Evolutionary conservation across 371 early-diverging fungal species (phyloP), one percentile per base, ranked within the genome.

Genomic region (Chytridiales sp.): DNA sequence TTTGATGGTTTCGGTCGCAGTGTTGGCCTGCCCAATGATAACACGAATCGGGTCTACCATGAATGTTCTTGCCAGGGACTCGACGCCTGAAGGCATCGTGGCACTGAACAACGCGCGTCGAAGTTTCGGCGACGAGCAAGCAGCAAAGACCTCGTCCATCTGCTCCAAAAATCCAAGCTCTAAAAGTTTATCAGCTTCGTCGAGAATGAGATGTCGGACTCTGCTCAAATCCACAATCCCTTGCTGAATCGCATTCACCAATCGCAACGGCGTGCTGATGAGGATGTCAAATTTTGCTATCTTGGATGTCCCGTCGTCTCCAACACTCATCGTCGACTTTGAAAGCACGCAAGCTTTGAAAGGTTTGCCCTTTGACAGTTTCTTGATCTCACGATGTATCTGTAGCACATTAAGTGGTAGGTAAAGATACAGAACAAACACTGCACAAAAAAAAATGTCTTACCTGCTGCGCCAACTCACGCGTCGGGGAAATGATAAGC

Each of bases 391-490:
- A 31, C 87, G 84, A 56, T 89, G 82, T 42, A 92, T 94, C 87
- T 88, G 62, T 40, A 22, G 3, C 0, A 17, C 1, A 50, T 26
- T 34, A 43, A 29, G 41, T 32, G 40, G 48, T 15, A 41, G 29
- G 19, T 40, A n/a, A 15, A 3, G 36, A 42, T 15, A 42, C 21
- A 24, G 22, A 3, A 27, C 41, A 56, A 22, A 30, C 4, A 19
- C 4, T 17, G 39, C 46, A 31, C 54, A 13, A 31, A 66, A 62
- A 2, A 47, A 27, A 3, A 13, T 36, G 40, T 44, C 54, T 29
- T 65, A 88, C 88, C 83, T 99, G 99, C 42, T 87, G 80, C 9
- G 95, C 93, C 66, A 99, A 79, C 77, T 99, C 99, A 54, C 99
- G 79, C 0, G 99, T 99, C 0, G 99, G 99, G 21, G 95, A 85